These are phyloP conservation scores for Penicillium sp. DNA, from an alignment of 2,329 filamentous ascomycete species.

Conservation along the genomic window DNA sequence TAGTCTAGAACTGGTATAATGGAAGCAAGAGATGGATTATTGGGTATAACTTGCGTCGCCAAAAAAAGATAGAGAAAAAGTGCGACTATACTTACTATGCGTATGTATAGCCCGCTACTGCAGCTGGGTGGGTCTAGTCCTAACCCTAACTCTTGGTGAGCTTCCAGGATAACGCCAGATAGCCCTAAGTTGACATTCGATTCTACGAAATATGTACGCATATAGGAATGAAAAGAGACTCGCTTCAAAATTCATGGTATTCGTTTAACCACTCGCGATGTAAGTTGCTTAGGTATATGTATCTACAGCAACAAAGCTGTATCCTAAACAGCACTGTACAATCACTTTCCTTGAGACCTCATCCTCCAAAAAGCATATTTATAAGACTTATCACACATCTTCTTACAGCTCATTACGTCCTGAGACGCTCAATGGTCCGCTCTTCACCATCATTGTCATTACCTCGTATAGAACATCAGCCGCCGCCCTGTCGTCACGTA, in stretches of 20 bases:
- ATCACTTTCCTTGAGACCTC: not conserved
- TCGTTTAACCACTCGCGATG: not conserved
- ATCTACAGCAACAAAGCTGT: not conserved
- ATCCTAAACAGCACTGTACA: not conserved
- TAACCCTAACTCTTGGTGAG: not conserved
- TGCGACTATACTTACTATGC: too few relatives aligned
- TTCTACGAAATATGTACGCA: not conserved
- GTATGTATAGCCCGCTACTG: too few relatives aligned
- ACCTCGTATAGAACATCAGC: conserved; percentile 69
- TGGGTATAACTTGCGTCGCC: too few relatives aligned
- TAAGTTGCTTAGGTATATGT: not conserved
- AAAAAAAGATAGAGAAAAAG: not conserved
- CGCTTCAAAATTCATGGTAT: not conserved
- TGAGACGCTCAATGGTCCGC: conserved; percentile 57
- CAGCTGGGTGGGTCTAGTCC: not conserved
- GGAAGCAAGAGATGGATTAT: too few relatives aligned
- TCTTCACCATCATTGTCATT: conserved; percentile 79
- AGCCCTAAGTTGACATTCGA: not conserved
- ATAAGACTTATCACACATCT: not conserved
- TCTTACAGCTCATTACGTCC: not conserved
- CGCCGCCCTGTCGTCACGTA: conserved; percentile 30
- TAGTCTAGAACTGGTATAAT: not conserved
- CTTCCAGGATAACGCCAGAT: not conserved
- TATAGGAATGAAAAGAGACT: not conserved
- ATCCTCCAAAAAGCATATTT: not conserved